These are phyloP conservation scores for Corylus americana DNA, from an alignment of 306 rosid genomes.

Conservation along the genomic window DNA sequence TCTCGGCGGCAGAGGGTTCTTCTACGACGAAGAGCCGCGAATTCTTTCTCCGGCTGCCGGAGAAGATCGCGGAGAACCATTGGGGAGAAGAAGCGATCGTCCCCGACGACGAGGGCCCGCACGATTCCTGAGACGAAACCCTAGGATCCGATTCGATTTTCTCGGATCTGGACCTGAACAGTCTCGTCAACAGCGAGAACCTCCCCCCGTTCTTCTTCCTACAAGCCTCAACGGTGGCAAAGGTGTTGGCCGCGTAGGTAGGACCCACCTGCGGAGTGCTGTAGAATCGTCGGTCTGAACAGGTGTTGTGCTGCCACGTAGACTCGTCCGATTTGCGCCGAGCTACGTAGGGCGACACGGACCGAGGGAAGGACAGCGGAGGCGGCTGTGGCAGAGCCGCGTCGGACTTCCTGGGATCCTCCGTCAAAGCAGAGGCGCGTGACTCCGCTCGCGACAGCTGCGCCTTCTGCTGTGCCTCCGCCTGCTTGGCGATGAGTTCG, in stretches of 20 bases:
- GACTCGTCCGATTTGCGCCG: slow-evolving; percentile 70
- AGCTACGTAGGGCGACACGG: slow-evolving; percentile 83
- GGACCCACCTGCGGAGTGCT: slow-evolving; percentile 92
- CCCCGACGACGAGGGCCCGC: slow-evolving; percentile 30
- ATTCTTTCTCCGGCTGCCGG: slow-evolving; percentile 38
- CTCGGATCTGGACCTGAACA: slow-evolving; percentile 62
- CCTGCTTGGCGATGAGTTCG: slow-evolving; percentile 55
- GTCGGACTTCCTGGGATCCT: slow-evolving; percentile 46
- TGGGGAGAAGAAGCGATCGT: slow-evolving; percentile 45
- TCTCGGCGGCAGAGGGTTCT: not conserved
- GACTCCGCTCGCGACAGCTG: slow-evolving; percentile 35
- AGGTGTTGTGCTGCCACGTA: slow-evolving; percentile 28
- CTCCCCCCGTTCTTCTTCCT: slow-evolving; percentile 49
- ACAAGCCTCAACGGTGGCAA: slow-evolving; percentile 18
- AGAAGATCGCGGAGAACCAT: slow-evolving; percentile 66
- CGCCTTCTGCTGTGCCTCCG: slow-evolving; percentile 28
- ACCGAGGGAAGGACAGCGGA: slow-evolving; percentile 71
- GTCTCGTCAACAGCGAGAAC: slow-evolving; percentile 46
- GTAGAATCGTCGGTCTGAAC: slow-evolving; percentile 47
- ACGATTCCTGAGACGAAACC: slow-evolving; percentile 28
- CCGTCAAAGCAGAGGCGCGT: slow-evolving; percentile 34
- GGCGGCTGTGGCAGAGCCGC: slow-evolving; percentile 33
- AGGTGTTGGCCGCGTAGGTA: slow-evolving; percentile 19
- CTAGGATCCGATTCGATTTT: slow-evolving; percentile 50
- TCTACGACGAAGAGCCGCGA: slow-evolving; percentile 23